Evolutionary conservation across 208 protist species (phyloP).

Genomic region (Strigomonas galati): DNA sequence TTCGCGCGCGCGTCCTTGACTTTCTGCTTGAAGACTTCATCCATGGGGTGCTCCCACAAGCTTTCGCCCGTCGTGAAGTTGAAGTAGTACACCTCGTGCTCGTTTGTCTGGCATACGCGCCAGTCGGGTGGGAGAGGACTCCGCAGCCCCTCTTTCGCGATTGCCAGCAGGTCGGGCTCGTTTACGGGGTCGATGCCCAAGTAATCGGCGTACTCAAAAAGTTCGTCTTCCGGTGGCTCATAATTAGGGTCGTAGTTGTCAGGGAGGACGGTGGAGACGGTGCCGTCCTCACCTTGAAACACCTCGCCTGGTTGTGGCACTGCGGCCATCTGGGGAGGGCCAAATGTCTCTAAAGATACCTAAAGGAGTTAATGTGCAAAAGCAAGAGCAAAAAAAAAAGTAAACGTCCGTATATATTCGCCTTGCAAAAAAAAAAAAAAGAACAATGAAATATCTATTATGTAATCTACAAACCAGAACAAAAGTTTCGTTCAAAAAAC

Average conservation of each 20-base stretch:
- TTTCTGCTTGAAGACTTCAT: slow-evolving; percentile 84
- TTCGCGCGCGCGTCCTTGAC: slow-evolving; percentile 52
- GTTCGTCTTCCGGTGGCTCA: slow-evolving; percentile 82
- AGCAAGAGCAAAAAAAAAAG: not conserved
- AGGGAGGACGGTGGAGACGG: slow-evolving; percentile 86
- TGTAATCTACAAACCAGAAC: not conserved
- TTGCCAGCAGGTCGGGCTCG: slow-evolving; percentile 85
- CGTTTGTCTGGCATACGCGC: slow-evolving; percentile 87
- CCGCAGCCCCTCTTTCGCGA: slow-evolving; percentile 89
- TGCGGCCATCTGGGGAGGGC: slow-evolving; percentile 21
- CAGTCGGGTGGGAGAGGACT: slow-evolving; percentile 90
- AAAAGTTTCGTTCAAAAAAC: no score
- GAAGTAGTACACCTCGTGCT: slow-evolving; percentile 95
- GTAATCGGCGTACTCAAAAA: slow-evolving; percentile 92
- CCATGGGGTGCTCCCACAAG: slow-evolving; percentile 94
- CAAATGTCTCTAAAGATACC: slow-evolving; percentile 9
- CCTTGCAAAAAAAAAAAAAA: slow-evolving; percentile 5
- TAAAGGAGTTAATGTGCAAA: not conserved
- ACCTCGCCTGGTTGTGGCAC: slow-evolving; percentile 66
- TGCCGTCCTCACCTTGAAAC: slow-evolving; percentile 77
- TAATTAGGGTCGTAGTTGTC: slow-evolving; percentile 84
- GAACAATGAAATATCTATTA: slow-evolving; percentile 5
- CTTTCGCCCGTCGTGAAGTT: slow-evolving; percentile 91
- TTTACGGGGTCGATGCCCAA: slow-evolving; percentile 84
- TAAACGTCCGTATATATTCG: no score